Evolutionary conservation across 2,329 filamentous ascomycete genomes (phyloP), one percentile per base, ranked within the genome.

Genomic region (Sarocladium kiliense): DNA sequence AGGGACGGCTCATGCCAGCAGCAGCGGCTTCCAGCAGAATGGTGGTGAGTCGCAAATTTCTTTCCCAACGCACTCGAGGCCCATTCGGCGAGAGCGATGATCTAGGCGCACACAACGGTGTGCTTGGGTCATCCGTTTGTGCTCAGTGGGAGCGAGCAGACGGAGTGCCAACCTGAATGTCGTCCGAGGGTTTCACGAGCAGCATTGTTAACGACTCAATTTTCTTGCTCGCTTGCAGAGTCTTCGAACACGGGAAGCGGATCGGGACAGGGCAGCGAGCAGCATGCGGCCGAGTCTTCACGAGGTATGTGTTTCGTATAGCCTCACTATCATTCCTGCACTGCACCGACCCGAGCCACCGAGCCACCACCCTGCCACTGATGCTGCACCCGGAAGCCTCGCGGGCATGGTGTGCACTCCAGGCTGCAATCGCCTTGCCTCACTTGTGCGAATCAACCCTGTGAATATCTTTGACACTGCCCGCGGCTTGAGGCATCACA

Each of bases 1-100:
- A 74, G 27, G 60, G 55, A 14, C 53, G 41, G 21, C 39, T 54
- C 27, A 61, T 10, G 3, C 19, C 4, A 30, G 6, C 16, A 37
- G 30, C 10, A 16, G 16, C 7, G n/a, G 5, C 7, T 7, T 3
- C 5, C 11, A 12, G 11, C 10, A 21, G n/a, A 36, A 34, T 37
- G 18, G 19, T 16, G 49, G 49, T 53, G 19, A 53, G 49, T 53
- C n/a, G 21, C 16, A 4, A 10, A 3, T 10, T 23, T 37, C 16
- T 37, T 12, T 6, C n/a, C 23, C 7, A 21, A 18, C 21, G 30
- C 16, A 26, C 14, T 11, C 26, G n/a, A 3, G 18, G 14, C 34
- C 21, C 14, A 7, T 14, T 12, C 23, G 30, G 34, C 51, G 23
- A 26, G 23, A 6, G 23, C 34, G 23, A 41, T 9, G 18, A 19